Evolutionary conservation across 1,284 basidiomycete species (phyloP), one percentile per base, ranked within the genome.

Genomic region (Erythrobasidium hasegawianum): DNA sequence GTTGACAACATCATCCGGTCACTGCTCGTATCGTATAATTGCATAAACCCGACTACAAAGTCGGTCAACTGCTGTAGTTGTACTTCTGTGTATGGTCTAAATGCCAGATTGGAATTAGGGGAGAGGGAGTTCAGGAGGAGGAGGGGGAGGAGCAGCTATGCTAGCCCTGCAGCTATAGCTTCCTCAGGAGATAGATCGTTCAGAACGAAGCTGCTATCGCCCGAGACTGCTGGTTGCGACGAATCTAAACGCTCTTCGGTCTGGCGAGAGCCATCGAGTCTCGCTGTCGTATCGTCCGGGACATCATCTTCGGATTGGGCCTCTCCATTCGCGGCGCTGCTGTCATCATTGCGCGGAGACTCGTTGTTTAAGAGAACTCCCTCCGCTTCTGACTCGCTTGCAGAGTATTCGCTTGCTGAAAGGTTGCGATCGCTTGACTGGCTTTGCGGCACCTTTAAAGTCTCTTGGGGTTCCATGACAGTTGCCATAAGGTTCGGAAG

Each of bases 121-220:
- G 5, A 33, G 33, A 33, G 33, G 33, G 33, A 33, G n/a, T n/a
- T n/a, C n/a, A 33, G 33, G 33, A 33, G 33, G 11, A 11, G 4
- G 33, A 33, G 33, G 4, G 4, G 33, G 33, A 33, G 33, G 33
- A 33, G 4, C 4, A 33, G 43, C 54, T 39, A 65, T 9, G 62
- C 62, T 20, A 65, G 43, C 13, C 53, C 29, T 5, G 62, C 62
- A n/a, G 62, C 62, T 22, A 65, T 39, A 10, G 62, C 62, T 39
- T 65, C 62, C 14, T 65, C 56, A 16, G 57, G 55, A 2, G 62
- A 65, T 10, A 65, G 45, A 18, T 65, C 62, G n/a, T 50, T 41
- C 8, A 57, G 41, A 8, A 47, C 43, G 22, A 47, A 47, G 43
- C 43, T 47, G 33, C 33, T 33, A 47, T 47, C 22, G 43, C 22